Base-by-base conservation (phyloP, 257 asterid genomes). In the Solanum pimpinellifolium region DNA sequence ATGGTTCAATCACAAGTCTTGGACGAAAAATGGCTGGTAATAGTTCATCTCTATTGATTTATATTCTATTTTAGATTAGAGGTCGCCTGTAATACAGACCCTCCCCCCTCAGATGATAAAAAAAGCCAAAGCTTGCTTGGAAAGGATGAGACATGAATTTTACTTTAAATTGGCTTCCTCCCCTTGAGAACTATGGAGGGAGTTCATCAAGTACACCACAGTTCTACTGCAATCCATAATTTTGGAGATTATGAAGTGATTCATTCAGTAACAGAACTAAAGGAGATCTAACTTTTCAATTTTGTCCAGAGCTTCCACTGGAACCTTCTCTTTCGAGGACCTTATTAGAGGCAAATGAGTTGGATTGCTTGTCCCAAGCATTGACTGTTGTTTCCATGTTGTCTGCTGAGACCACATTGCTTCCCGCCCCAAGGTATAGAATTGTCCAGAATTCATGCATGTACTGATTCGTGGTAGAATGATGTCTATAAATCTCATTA, bases 271-370 rank as follows among this genome's bases (percentile, higher is more conserved):
- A 78, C 42, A 78, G 3, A 46, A 78, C 41, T 78, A 4, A 47
- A 78, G 41, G 66, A 27, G 65, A 46, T 46, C 66, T 78, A 42
- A 69, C 78, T 52, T 85, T 72, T 84, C 82, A 72, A 83, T 85
- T 83, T 85, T 90, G 56, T 93, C 95, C 98, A 96, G 99, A 94
- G 87, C 98, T 97, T 88, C 99, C 99, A 69, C 89, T 97, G 88
- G 98, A 97, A 88, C 99, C 99, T 90, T 97, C 99, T 84, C 93
- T 97, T 76, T 97, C 99, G 18, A 94, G 99, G 93, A 95, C 99
- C 86, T 89, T 95, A 90, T 87, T 97, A 78, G 99, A 95, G 94
- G 99, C 99, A 89, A 94, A 97, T 66, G 93, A 95, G 90, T 92
- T 86, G 86, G 97, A 97, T 85, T 94, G 98, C 88, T 89, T 97